Evolutionary conservation across 257 asterid species (phyloP).

Genomic region (Misopates orontium): DNA sequence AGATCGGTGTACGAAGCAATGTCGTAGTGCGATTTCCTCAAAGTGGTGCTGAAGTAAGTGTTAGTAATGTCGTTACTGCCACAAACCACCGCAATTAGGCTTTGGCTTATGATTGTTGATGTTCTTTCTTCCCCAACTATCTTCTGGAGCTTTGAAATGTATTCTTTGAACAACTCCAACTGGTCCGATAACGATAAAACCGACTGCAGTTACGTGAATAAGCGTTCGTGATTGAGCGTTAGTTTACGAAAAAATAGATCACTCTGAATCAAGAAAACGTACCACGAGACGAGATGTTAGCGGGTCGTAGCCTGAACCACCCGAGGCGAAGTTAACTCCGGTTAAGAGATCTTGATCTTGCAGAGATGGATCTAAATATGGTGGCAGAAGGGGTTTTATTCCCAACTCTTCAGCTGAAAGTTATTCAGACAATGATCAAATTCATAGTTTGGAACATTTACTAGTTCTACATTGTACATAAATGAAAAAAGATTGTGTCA

Average conservation of each 20-base stretch:
- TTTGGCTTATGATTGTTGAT: constrained; percentile 30
- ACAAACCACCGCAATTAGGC: constrained; percentile 24
- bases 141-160: constrained; percentile 34
- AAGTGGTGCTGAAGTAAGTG: too few relatives aligned
- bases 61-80: constrained; percentile 56
- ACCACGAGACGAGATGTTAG: constrained; percentile 47
- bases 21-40: constrained; percentile 40
- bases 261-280: background rate
- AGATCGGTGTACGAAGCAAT: constrained; percentile 46
- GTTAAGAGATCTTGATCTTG: constrained; percentile 56
- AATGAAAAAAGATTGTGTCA: too few relatives aligned
- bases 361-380: constrained; percentile 58
- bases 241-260: too few relatives aligned
- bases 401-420: constrained; percentile 68
- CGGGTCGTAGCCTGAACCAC: constrained; percentile 68
- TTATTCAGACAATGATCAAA: too few relatives aligned
- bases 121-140: constrained; percentile 45
- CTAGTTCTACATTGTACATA: too few relatives aligned
- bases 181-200: constrained; percentile 44
- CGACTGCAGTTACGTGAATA: too few relatives aligned
- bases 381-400: constrained; percentile 48
- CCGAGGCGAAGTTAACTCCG: constrained; percentile 76
- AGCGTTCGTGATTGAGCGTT: too few relatives aligned
- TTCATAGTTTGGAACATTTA: too few relatives aligned
- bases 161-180: constrained; percentile 42